Evolutionary conservation across 495 filamentous ascomycete species (phyloP).

Genomic region (Thermothielavioides terrestris): DNA sequence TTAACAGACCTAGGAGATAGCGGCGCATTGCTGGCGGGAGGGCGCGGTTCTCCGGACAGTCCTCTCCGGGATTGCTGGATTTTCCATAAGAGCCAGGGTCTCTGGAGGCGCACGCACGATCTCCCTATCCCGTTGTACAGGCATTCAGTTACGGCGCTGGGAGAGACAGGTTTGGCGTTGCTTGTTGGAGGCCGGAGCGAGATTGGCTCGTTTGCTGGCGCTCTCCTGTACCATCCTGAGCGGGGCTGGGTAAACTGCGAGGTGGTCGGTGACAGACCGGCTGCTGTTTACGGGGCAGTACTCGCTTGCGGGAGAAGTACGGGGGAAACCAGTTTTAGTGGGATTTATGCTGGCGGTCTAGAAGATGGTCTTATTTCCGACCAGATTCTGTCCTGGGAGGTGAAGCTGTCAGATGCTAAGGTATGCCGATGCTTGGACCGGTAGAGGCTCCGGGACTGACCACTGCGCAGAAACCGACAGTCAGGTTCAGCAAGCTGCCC

Average conservation of each 20-base stretch:
- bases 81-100: constrained; percentile 35
- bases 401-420: constrained; percentile 22
- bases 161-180: constrained; percentile 38
- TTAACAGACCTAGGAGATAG: constrained; percentile 48
- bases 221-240: constrained; percentile 53
- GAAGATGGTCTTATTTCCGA: constrained; percentile 48
- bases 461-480: constrained; percentile 16
- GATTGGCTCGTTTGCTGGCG: constrained; percentile 44
- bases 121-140: constrained; percentile 61
- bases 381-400: constrained; percentile 46
- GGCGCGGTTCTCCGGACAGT: constrained; percentile 62
- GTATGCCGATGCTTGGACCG: constrained; percentile 1
- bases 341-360: constrained; percentile 64
- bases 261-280: constrained; percentile 27
- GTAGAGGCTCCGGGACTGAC: neutral
- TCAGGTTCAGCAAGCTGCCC: constrained; percentile 9
- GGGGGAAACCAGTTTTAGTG: constrained; percentile 26
- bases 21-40: constrained; percentile 61
- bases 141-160: constrained; percentile 57
- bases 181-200: constrained; percentile 20
- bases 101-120: constrained; percentile 54
- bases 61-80: constrained; percentile 67
- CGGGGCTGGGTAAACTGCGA: constrained; percentile 38
- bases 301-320: constrained; percentile 21
- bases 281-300: constrained; percentile 54